A percentile compares a stretch with the other conserved stretches of the same genome.
Evolutionary conservation across 768 basidiomycete species (phyloP).

Genomic region (Krasilnikovozyma curviuscula): DNA sequence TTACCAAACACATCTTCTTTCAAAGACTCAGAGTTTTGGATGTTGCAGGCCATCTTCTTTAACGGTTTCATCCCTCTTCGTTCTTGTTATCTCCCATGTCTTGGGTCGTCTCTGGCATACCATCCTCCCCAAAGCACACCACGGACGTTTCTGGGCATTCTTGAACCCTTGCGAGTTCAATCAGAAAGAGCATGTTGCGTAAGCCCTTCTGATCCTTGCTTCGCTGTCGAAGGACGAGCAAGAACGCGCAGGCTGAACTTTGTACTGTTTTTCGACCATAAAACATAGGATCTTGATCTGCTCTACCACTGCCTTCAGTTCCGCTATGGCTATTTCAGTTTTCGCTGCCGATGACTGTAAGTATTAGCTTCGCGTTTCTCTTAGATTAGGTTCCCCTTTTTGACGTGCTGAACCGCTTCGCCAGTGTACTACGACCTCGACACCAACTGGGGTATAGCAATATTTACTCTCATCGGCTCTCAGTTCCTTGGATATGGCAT

Average conservation of each 20-base stretch:
- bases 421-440: conserved; percentile 18
- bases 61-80: conserved; percentile 17
- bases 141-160: conserved; percentile 16
- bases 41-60: background rate
- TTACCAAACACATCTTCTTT: background rate
- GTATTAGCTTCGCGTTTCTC: background rate
- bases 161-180: conserved; percentile 23
- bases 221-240: background rate
- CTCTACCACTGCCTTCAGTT: conserved; percentile 22
- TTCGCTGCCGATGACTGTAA: conserved; percentile 21
- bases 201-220: background rate
- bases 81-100: conserved; percentile 21
- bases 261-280: conserved; percentile 6
- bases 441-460: conserved; percentile 20
- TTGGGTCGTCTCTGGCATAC: conserved; percentile 13
- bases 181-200: conserved; percentile 20
- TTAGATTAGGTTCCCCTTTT: background rate
- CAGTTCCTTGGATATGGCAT: conserved; percentile 18
- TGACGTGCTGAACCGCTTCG: background rate
- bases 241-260: background rate
- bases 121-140: conserved; percentile 1
- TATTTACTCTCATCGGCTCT: conserved; percentile 21
- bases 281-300: conserved; percentile 21
- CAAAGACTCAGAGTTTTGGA: background rate
- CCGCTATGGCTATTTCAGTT: conserved; percentile 25